Evolutionary conservation across 352 stramenopile genomes (phyloP).

Genomic region (Hyaloperonospora arabidopsidis): DNA sequence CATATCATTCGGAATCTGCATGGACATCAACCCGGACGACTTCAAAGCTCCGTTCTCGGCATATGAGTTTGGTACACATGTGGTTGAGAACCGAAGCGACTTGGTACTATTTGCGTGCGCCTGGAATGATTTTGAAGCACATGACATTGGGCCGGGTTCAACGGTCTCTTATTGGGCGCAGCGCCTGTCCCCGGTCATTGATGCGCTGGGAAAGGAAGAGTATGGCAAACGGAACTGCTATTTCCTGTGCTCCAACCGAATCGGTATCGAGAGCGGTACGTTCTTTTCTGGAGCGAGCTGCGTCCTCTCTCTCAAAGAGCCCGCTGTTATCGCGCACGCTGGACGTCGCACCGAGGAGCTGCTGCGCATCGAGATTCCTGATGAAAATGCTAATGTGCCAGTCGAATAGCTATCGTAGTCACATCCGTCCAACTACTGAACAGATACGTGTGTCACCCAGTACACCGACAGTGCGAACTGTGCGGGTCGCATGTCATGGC

Average conservation of each 20-base stretch:
- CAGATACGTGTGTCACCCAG: no score
- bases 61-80: conserved; percentile 66
- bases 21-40: conserved; percentile 86
- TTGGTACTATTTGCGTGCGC: conserved; percentile 77
- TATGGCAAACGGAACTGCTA: conserved; percentile 52
- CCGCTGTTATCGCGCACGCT: conserved; percentile 39
- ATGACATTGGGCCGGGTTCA: conserved; percentile 31
- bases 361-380: conserved; percentile 45
- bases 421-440: no score
- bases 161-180: conserved; percentile 73
- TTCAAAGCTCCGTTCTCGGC: conserved; percentile 57
- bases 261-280: conserved; percentile 67
- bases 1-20: conserved; percentile 84
- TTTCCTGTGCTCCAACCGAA: conserved; percentile 74
- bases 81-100: conserved; percentile 43
- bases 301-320: conserved; percentile 54
- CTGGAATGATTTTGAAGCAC: conserved; percentile 70
- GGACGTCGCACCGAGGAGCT: conserved; percentile 49
- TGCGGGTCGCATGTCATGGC: no score
- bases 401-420: no score
- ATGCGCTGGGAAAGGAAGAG: conserved; percentile 25
- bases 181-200: conserved; percentile 52
- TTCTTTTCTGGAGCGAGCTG: conserved; percentile 79
- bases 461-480: no score
- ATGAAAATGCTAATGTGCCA: conserved; percentile 10